phyloP scores from a whole-genome alignment of 345 rosid genomes.

The Streptanthus diversifolius region DNA sequence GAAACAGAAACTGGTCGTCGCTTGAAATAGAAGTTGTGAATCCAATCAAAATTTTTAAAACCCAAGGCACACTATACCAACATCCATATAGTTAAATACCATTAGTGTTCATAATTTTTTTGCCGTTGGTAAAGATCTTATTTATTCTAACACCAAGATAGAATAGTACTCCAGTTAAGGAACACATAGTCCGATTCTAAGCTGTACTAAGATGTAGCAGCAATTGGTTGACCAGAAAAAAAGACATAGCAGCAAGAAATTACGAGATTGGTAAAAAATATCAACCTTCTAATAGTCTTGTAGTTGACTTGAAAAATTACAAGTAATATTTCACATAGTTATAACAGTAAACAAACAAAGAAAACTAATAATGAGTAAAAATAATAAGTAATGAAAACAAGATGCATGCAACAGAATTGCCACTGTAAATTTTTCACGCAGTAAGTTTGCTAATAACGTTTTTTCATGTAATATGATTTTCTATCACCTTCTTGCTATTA shows the following conservation, averaged over 20 bases:
- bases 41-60: neutral
- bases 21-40: constrained; percentile 19
- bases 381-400: neutral
- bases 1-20: neutral
- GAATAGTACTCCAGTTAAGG: too few species aligned
- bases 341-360: neutral
- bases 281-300: neutral
- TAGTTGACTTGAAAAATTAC: neutral
- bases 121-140: too few species aligned
- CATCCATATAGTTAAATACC: too few species aligned
- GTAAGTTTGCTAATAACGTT: neutral
- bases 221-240: neutral
- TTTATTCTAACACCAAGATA: too few species aligned
- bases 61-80: neutral
- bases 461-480: neutral
- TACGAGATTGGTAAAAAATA: neutral
- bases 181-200: too few species aligned
- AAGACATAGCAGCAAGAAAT: neutral
- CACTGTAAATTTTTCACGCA: neutral
- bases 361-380: neutral
- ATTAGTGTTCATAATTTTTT: too few species aligned
- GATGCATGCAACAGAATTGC: neutral
- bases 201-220: too few species aligned
- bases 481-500: neutral
- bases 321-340: neutral